Evolutionary conservation across 768 basidiomycete species (phyloP).

Genomic region (Psilocybe sp.): DNA sequence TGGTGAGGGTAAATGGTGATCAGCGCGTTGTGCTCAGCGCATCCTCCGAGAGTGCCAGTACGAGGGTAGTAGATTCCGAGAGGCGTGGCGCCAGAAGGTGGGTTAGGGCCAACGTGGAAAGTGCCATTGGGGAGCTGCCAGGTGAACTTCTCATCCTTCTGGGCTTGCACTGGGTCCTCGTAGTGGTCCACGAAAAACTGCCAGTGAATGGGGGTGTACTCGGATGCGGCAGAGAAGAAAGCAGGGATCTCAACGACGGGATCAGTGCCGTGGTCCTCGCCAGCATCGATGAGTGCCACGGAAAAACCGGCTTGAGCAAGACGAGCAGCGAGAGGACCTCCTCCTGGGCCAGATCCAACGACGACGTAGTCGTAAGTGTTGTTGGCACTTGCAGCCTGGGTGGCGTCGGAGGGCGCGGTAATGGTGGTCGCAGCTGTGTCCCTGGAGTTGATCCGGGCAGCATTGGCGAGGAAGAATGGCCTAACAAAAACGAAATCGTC

Average conservation of each 20-base stretch:
- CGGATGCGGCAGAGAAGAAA: constrained; percentile 1
- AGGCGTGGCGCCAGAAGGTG: neutral
- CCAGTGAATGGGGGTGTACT: constrained; percentile 5
- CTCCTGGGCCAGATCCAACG: constrained; percentile 2
- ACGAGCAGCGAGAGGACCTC: constrained; percentile 1
- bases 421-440: too few species aligned
- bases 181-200: constrained; percentile 2
- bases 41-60: constrained; percentile 2
- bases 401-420: too few species aligned
- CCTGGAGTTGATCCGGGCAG: too few species aligned
- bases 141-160: constrained; percentile 1
- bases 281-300: constrained; percentile 1
- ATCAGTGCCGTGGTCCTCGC: constrained; percentile 1
- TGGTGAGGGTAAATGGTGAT: constrained; percentile 2
- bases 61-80: constrained; percentile 3
- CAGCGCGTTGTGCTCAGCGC: constrained; percentile 4
- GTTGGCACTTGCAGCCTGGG: neutral
- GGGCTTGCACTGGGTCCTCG: constrained; percentile 2
- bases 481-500: too few species aligned
- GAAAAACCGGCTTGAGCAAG: constrained; percentile 5
- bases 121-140: neutral
- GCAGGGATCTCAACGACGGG: neutral
- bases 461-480: too few species aligned
- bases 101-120: constrained; percentile 3
- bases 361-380: constrained; percentile 1